phyloP scores from a whole-genome alignment of 495 filamentous ascomycete genomes.

The Tetracladium setigerum region DNA sequence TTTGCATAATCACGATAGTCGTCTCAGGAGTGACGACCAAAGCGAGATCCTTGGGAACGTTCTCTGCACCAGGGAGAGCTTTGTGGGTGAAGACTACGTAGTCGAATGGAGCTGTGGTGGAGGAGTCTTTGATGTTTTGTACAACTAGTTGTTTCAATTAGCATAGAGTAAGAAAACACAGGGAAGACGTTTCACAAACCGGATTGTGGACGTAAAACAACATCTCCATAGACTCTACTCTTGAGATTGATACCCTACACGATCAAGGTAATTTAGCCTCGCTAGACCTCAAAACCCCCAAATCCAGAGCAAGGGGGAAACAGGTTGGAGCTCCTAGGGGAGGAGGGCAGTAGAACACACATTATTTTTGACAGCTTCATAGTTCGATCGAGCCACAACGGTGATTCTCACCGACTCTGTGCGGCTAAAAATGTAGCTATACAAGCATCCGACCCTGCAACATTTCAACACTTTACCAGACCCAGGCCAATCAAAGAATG shows the following conservation, averaged over 20 bases:
- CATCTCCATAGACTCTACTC: too few species aligned
- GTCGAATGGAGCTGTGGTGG: slow-evolving; percentile 29
- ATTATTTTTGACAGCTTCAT: slow-evolving; percentile 31
- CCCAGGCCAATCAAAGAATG: too few species aligned
- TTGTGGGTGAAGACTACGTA: slow-evolving; percentile 46
- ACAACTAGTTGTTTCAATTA: slow-evolving; percentile 33
- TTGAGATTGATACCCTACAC: too few species aligned
- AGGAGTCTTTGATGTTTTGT: slow-evolving; percentile 30
- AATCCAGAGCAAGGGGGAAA: slow-evolving; percentile 37
- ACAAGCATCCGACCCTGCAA: too few species aligned
- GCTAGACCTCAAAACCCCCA: slow-evolving; percentile 19
- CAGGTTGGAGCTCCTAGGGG: slow-evolving; percentile 39
- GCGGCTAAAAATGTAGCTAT: too few species aligned
- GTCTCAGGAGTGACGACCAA: slow-evolving; percentile 35
- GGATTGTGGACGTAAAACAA: too few species aligned
- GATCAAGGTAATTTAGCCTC: too few species aligned
- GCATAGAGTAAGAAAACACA: too few species aligned
- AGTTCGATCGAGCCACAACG: slow-evolving; percentile 50
- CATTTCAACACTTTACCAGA: too few species aligned
- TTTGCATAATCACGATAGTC: slow-evolving; percentile 45
- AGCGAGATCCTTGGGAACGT: slow-evolving; percentile 29
- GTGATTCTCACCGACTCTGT: slow-evolving; percentile 24
- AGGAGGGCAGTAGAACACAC: too few species aligned
- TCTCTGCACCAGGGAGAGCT: slow-evolving; percentile 27
- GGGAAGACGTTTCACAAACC: too few species aligned